phyloP scores from a whole-genome alignment of 1,284 basidiomycete species.

The Cutaneotrichosporon cavernicola region DNA sequence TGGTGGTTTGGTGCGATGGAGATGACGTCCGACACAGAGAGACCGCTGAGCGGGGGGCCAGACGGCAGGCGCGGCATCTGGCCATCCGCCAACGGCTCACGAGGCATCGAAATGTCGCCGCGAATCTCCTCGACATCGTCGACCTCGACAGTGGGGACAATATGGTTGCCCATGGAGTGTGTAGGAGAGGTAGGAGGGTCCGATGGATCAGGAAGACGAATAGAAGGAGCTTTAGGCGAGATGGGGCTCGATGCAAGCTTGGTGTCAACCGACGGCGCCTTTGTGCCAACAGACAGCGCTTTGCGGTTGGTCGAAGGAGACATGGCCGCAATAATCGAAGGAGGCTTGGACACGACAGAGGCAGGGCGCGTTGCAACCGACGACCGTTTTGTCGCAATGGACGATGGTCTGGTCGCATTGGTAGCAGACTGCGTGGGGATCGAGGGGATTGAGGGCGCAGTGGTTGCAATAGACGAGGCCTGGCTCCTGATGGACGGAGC shows the following conservation, averaged over 20 bases:
- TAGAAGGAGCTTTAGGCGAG: conserved; percentile 7
- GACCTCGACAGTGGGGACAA: conserved; percentile 2
- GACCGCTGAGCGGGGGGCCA: conserved; percentile 21
- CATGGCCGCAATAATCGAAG: neutral
- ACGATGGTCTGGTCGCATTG: conserved; percentile 3
- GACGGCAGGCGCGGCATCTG: conserved; percentile 15
- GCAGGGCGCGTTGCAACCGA: neutral
- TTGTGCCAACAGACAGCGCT: neutral
- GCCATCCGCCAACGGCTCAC: neutral
- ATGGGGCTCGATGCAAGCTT: neutral
- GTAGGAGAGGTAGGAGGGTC: neutral
- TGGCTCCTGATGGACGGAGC: conserved; percentile 3
- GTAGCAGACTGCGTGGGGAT: neutral
- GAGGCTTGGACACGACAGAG: neutral
- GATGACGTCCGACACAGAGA: conserved; percentile 28
- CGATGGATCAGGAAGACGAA: conserved; percentile 4
- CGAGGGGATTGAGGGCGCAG: conserved; percentile 1
- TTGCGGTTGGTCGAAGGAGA: neutral
- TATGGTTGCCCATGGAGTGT: neutral
- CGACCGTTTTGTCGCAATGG: conserved; percentile 2
- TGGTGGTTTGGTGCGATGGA: conserved; percentile 16
- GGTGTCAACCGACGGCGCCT: conserved; percentile 1
- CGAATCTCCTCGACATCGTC: conserved; percentile 10
- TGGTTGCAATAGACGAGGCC: neutral
- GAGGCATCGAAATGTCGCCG: conserved; percentile 3